These are phyloP conservation scores for Vigna nakashimae DNA, from an alignment of 306 rosid species.

Conservation along the genomic window DNA sequence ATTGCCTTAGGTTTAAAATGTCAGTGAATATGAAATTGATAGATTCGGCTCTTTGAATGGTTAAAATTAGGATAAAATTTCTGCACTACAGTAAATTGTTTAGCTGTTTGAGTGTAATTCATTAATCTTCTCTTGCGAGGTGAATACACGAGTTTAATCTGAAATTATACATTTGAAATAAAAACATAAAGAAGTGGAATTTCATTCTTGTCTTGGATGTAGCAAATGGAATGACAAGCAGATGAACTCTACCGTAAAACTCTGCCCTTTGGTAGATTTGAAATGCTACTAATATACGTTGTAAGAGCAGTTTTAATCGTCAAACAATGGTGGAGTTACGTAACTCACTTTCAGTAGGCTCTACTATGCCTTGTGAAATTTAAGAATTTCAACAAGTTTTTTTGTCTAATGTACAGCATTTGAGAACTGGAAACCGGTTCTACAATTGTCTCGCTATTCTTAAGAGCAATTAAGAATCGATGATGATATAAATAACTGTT, in stretches of 20 bases:
- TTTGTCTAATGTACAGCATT: no score
- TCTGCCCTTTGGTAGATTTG: background rate
- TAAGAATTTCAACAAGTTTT: no score
- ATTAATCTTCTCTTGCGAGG: background rate
- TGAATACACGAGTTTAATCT: background rate
- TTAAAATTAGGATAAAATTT: background rate
- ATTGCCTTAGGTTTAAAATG: background rate
- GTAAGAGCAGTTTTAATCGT: background rate
- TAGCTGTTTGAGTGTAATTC: background rate
- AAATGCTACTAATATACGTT: background rate
- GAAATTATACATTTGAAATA: background rate
- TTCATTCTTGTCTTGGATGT: background rate
- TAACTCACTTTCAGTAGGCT: no score
- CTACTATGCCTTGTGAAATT: no score
- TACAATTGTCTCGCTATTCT: no score
- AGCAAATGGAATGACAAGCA: slow-evolving; percentile 20
- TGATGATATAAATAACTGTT: no score
- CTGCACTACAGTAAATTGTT: background rate
- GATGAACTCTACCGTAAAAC: background rate
- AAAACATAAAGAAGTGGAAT: background rate
- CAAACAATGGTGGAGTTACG: no score
- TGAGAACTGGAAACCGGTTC: no score
- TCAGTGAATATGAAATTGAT: background rate
- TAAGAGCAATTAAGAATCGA: no score
- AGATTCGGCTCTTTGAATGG: background rate